These are phyloP conservation scores for Pestalotiopsis sp. DNA, from an alignment of 2,329 filamentous ascomycete species.

Conservation along the genomic window DNA sequence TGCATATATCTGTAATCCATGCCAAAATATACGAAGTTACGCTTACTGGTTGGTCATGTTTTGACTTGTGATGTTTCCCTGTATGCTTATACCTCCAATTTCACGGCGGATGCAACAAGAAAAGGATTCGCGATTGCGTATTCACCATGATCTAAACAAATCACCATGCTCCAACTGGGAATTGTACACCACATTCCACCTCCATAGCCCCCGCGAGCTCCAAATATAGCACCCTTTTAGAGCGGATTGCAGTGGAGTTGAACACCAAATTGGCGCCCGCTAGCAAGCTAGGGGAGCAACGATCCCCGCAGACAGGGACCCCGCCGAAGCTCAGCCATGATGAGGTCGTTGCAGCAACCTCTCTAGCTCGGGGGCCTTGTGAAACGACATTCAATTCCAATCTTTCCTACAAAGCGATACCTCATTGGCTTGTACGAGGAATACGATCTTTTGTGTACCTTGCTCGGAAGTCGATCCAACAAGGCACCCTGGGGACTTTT, in stretches of 20 bases:
- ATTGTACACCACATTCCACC: neutral
- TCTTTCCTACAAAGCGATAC: neutral
- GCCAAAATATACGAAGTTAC: neutral
- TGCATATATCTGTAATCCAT: neutral
- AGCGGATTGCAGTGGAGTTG: neutral
- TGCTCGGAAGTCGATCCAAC: neutral
- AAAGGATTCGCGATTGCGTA: neutral
- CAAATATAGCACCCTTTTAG: neutral
- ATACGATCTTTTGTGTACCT: neutral
- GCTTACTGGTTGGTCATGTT: neutral
- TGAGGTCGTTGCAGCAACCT: neutral
- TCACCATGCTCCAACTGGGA: neutral
- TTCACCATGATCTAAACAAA: neutral
- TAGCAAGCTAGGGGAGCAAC: neutral
- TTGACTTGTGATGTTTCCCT: neutral
- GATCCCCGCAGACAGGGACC: neutral
- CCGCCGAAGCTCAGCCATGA: slow-evolving; percentile 4
- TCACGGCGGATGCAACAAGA: no score
- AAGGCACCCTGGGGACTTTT: neutral
- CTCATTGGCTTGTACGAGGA: neutral
- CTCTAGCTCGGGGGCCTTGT: neutral
- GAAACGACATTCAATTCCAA: neutral
- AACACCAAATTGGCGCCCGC: neutral
- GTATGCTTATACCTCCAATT: neutral
- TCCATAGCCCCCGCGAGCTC: neutral